Base-by-base conservation (phyloP, 176 grass and related monocot species). In the Zea luxurians region DNA sequence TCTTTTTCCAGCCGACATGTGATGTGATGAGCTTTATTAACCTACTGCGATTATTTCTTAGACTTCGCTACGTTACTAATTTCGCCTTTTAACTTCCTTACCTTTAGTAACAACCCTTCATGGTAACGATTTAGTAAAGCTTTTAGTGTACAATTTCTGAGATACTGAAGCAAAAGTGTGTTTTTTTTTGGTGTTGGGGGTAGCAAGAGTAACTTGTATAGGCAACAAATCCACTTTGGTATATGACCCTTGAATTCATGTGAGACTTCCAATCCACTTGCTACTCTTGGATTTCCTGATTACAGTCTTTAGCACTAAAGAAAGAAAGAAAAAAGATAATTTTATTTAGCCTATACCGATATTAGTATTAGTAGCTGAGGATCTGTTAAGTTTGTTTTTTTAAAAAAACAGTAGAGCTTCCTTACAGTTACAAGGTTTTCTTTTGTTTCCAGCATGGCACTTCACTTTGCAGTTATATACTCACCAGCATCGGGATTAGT, bases 341-440 rank as follows among this genome's bases (percentile, higher is more conserved):
- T 61, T 35, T 55, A 38, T 78, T 54, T 21, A 13, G 7, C 61
- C 52, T 20, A 4, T 77, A 66, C 8, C 53, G 38, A 4, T 77
- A 66, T 21, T 59, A 27, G 27, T 27, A 27, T 27, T 27, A 60
- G 57, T 61, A 27, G 8, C 20, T 34, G 20, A 61, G 4, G 12
- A 61, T 70, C 38, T 27, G 27, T 67, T 70, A 77, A 71, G 13
- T 53, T 62, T 62, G 12, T 77, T 7, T 53, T 54, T 44, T 71
- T 52, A 55, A 17, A 55, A 17, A n/a, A 40, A 12, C 1, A 34
- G 12, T 36, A 47, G 9, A 61, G 46, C 80, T 74, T 54, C 4
- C n/a, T 60, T 34, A 61, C 20, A 11, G 58, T 61, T 27, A n/a
- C n/a, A n/a, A n/a, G n/a, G n/a, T n/a, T n/a, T n/a, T n/a, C n/a